Evolutionary conservation across 2,329 filamentous ascomycete genomes (phyloP), one percentile per base, ranked within the genome.

Genomic region (Colletotrichum tofieldiae): DNA sequence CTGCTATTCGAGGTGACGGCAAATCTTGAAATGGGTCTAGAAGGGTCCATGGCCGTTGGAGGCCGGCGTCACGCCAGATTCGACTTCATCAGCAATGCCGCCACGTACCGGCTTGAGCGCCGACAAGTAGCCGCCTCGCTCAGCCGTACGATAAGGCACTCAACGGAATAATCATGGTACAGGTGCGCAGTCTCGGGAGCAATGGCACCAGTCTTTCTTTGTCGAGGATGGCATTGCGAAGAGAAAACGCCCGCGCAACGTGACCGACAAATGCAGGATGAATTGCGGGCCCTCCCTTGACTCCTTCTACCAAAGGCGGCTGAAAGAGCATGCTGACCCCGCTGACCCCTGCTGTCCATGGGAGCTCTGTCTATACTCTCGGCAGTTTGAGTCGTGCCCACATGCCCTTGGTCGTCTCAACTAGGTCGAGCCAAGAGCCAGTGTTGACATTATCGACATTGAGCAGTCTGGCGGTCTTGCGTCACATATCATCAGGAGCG

Each of bases 351-450:
- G 29, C 29, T 32, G 29, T 4, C 29, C 51, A 32, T 16, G 14
- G 49, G 37, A 64, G 61, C 61, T 54, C 37, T 54, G 35, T 35
- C 47, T 47, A 54, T 39, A 56, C 29, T 47, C 20, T 9, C n/a
- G 29, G 55, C 55, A 32, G 14, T 26, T 18, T 18, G 35, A 29
- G 23, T 32, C 6, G 37, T 32, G 23, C 26, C 14, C 26, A 5
- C 23, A 60, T 43, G 56, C n/a, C 18, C 37, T 56, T 37, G 4
- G 32, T 56, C 32, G 18, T 37, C 23, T 16, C 14, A 52, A 52
- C 49, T 14, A 52, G 49, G 49, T 26, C 26, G 49, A 26, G 26
- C 3, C 26, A 7, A 39, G 20, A n/a, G 5, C 20, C 4, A 23
- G 32, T 8, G 20, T 23, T 49, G 5, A 49, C n/a, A 49, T 14